A percentile compares a stretch with the other conserved stretches of the same genome.
Evolutionary conservation across 2,329 filamentous ascomycete genomes (phyloP).

Genomic region (Beauveria sp.): DNA sequence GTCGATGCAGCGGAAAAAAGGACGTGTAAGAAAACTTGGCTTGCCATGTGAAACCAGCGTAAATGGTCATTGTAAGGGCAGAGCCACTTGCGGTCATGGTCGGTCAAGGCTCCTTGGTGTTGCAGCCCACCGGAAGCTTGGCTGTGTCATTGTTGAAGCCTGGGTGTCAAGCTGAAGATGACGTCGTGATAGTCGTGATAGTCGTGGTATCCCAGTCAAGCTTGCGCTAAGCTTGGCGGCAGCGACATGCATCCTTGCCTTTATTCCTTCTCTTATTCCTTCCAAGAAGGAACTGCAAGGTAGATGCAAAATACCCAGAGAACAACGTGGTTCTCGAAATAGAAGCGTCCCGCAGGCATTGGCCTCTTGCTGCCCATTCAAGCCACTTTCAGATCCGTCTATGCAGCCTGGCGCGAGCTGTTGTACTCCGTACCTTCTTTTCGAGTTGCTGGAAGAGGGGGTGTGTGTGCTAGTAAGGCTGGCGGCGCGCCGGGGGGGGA

Average conservation of each 20-base stretch:
- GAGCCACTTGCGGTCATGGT: not conserved
- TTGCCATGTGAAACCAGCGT: not conserved
- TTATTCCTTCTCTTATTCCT: not conserved
- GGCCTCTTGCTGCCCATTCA: not conserved
- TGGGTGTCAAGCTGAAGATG: not conserved
- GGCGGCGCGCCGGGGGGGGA: not conserved
- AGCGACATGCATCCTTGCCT: not conserved
- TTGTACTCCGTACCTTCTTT: not conserved
- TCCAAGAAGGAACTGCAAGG: not conserved
- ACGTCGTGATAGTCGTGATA: not conserved
- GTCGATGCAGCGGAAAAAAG: not conserved
- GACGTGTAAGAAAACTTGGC: not conserved
- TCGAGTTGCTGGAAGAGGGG: not conserved
- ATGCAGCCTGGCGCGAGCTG: not conserved
- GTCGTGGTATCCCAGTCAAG: not conserved
- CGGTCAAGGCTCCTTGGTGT: not conserved
- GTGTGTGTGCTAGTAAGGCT: not conserved
- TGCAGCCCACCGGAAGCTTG: not conserved
- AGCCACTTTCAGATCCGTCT: not conserved
- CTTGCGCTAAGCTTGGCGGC: not conserved
- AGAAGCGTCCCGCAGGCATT: not conserved
- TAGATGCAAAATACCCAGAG: not conserved
- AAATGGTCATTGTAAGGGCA: not conserved
- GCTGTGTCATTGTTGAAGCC: not conserved
- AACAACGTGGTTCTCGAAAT: not conserved